Evolutionary conservation across 441 rosid species (phyloP), one percentile per base, ranked within the genome.

Genomic region (Syzygium syzygioides): DNA sequence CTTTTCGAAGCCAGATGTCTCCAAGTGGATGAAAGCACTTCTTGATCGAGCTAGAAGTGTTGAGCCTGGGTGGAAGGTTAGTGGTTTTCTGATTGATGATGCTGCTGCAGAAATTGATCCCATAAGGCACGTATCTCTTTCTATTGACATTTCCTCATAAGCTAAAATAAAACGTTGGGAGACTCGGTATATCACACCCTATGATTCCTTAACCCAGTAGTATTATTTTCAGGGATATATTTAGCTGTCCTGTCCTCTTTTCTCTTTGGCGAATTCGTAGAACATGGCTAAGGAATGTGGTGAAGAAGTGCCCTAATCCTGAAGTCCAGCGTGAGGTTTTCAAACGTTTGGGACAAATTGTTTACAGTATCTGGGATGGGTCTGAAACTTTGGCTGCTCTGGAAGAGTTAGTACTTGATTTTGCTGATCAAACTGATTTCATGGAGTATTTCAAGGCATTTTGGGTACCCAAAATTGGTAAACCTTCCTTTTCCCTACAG

Each of bases 31-130:
- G 97, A 96, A 95, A 93, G 94, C 96, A 87, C 92, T 97, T 56
- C 92, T 94, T 89, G 94, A 91, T 91, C 94, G 98, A 37, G 97
- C 94, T 87, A 90, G 91, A 88, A 91, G 92, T 60, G 87, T 92
- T 83, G 99, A 97, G 90, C 95, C 96, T 84, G 96, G 98, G 88
- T 97, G 97, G 94, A 95, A 92, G 89, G 93, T 95, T 90, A 94
- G 92, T 79, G 98, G 97, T 85, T 96, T 97, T 90, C 87, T 97
- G 88, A 93, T 96, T 89, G 99, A 97, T 87, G 99, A 96, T 93
- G 99, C 99, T 86, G 99, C 98, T 26, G 92, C 95, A 19, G 99
- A 96, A 93, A 94, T 94, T 92, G 99, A 96, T 92, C 98, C 99
- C 87, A 97, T 96, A 91, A 96, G 97, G 99, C 87, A 92, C 60